phyloP scores from a whole-genome alignment of 2,329 filamentous ascomycete genomes.

The Pseudogymnoascus sp. region DNA sequence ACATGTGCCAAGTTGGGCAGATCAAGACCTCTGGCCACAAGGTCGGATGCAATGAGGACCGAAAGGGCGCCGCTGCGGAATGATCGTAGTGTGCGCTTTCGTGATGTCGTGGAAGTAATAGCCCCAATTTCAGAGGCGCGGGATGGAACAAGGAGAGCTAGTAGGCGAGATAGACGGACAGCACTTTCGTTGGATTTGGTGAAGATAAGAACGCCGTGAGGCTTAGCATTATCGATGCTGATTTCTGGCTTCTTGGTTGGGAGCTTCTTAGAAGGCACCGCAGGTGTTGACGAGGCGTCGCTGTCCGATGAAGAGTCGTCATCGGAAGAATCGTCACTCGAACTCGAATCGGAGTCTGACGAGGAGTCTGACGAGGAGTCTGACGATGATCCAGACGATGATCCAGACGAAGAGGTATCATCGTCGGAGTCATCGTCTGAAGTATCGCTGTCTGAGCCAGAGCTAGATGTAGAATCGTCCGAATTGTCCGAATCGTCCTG shows the following conservation, averaged over 20 bases:
- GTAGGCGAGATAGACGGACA: conserved; percentile 74
- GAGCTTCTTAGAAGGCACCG: conserved; percentile 12
- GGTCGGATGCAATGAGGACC: conserved; percentile 82
- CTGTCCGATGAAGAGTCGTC: conserved; percentile 14
- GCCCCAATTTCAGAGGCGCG: conserved; percentile 55
- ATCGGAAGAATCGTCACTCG: conserved; percentile 12
- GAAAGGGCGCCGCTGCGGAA: conserved; percentile 58
- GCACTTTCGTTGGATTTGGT: conserved; percentile 86
- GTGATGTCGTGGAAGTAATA: conserved; percentile 71
- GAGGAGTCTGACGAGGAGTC: conserved; percentile 23
- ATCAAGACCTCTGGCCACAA: conserved; percentile 87
- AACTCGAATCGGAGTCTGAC: conserved; percentile 24
- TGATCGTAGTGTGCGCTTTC: conserved; percentile 59
- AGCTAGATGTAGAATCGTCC: conserved; percentile 30
- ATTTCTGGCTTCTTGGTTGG: conserved; percentile 15
- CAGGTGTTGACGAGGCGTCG: conserved; percentile 15
- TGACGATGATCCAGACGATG: conserved; percentile 16
- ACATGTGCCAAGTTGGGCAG: conserved; percentile 73
- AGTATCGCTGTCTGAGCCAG: conserved; percentile 25
- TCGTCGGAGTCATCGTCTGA: conserved; percentile 17
- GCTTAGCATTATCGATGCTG: conserved; percentile 25
- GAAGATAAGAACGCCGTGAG: conserved; percentile 62
- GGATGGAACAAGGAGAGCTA: conserved; percentile 58
- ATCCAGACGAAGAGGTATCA: conserved; percentile 12
- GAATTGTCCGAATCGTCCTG: conserved; percentile 30